These are phyloP conservation scores for Phaffia rhodozyma DNA, from an alignment of 1,284 basidiomycete species.

Conservation along the genomic window DNA sequence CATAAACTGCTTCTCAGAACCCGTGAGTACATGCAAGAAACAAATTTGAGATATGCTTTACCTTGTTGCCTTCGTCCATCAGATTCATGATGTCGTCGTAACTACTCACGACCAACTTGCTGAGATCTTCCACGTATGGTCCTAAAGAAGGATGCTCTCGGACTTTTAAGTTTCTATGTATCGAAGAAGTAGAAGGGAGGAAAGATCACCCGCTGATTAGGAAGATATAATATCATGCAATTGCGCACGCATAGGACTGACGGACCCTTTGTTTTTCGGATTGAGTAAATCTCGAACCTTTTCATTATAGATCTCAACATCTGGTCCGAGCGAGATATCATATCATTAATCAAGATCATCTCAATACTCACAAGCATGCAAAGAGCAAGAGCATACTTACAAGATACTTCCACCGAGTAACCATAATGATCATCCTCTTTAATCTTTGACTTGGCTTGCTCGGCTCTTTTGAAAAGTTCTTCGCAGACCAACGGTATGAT, in stretches of 20 bases:
- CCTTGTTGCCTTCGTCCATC: slow-evolving; percentile 99
- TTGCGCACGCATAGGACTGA: not conserved
- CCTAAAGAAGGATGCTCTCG: slow-evolving; percentile 88
- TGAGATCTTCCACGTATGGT: slow-evolving; percentile 95
- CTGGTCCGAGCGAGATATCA: slow-evolving; percentile 3
- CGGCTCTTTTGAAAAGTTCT: slow-evolving; percentile 78
- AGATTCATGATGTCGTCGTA: slow-evolving; percentile 95
- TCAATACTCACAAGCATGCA: not conserved
- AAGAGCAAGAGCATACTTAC: slow-evolving; percentile 31
- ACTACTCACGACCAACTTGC: slow-evolving; percentile 78
- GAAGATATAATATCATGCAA: not conserved
- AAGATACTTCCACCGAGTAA: slow-evolving; percentile 86
- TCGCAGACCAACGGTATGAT: slow-evolving; percentile 93
- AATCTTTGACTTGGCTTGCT: slow-evolving; percentile 43
- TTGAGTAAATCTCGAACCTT: slow-evolving; percentile 95
- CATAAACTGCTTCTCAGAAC: not conserved
- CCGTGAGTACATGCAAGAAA: slow-evolving; percentile 6
- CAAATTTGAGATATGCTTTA: slow-evolving; percentile 10
- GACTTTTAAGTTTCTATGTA: slow-evolving; percentile 70
- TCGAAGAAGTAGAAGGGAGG: not conserved
- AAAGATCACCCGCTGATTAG: not conserved
- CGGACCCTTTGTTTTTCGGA: slow-evolving; percentile 70
- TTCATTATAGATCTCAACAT: slow-evolving; percentile 81
- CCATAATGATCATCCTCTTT: slow-evolving; percentile 52
- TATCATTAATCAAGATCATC: not conserved